phyloP scores from a whole-genome alignment of 306 rosid genomes.

The Ziziphus jujuba region DNA sequence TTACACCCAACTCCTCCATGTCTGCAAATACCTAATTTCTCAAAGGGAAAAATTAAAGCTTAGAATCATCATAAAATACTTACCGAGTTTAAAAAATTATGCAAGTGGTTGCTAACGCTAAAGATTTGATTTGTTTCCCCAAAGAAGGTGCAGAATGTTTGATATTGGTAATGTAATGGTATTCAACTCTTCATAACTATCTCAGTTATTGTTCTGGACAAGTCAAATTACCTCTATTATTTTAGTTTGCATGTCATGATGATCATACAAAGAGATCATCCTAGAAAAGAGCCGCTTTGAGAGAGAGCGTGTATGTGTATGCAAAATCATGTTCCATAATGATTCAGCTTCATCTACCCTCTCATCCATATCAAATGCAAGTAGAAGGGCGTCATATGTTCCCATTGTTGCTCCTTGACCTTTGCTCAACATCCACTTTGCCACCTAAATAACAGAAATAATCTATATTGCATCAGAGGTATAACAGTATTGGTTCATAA shows the following conservation, averaged over 20 bases:
- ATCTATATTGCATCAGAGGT: background rate
- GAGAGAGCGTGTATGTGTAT: conserved; percentile 66
- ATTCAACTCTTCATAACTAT: background rate
- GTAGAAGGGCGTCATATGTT: conserved; percentile 81
- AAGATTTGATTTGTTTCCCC: background rate
- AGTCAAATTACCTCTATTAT: conserved; percentile 56
- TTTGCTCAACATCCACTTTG: conserved; percentile 97
- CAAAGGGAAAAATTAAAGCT: conserved; percentile 12
- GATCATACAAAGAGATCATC: conserved; percentile 82
- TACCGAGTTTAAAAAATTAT: conserved; percentile 8
- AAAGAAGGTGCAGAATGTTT: background rate
- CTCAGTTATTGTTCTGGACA: background rate
- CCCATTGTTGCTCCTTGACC: conserved; percentile 97
- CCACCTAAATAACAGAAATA: conserved; percentile 48
- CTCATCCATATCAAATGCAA: conserved; percentile 80
- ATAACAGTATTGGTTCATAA: background rate
- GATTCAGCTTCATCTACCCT: conserved; percentile 96
- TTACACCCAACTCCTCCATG: conserved; percentile 81
- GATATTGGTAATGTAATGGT: conserved; percentile 4
- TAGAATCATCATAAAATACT: conserved; percentile 4
- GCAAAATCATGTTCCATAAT: conserved; percentile 91
- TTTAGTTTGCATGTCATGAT: conserved; percentile 60
- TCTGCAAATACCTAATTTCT: conserved; percentile 77
- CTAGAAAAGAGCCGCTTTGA: conserved; percentile 79
- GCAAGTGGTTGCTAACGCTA: background rate